Conservation (phyloP, 331 rosid species). For the Pyrus hybrid region DNA sequence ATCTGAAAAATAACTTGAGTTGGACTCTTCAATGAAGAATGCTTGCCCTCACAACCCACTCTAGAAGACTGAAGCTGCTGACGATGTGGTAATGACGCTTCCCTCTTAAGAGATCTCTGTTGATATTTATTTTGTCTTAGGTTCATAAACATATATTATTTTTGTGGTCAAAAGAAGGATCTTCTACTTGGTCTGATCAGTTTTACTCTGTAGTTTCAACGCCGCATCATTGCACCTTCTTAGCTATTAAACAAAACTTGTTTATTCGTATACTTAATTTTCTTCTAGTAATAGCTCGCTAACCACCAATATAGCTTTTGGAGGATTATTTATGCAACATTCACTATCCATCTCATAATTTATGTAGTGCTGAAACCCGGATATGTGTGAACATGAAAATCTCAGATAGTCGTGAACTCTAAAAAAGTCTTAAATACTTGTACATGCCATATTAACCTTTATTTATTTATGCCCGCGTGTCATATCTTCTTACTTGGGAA, state of each 20-base stretch:
- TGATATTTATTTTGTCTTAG: neutral
- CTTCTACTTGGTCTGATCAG: neutral
- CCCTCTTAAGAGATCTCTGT: neutral
- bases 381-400: neutral
- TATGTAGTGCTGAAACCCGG: neutral
- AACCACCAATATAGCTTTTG: neutral
- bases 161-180: neutral
- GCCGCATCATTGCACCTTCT: neutral
- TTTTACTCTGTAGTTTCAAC: neutral
- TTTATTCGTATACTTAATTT: neutral
- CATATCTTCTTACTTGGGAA: neutral
- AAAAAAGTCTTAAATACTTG: neutral
- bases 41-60: neutral
- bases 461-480: neutral
- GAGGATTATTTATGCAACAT: neutral
- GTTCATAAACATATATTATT: neutral
- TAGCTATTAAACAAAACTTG: no score
- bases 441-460: neutral
- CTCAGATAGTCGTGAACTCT: neutral
- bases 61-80: neutral
- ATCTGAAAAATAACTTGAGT: neutral
- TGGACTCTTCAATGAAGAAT: neutral
- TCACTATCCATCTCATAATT: neutral
- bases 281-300: neutral
- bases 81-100: neutral